phyloP scores from a whole-genome alignment of 2,329 filamentous ascomycete species.

The Apiospora kogelbergensis region DNA sequence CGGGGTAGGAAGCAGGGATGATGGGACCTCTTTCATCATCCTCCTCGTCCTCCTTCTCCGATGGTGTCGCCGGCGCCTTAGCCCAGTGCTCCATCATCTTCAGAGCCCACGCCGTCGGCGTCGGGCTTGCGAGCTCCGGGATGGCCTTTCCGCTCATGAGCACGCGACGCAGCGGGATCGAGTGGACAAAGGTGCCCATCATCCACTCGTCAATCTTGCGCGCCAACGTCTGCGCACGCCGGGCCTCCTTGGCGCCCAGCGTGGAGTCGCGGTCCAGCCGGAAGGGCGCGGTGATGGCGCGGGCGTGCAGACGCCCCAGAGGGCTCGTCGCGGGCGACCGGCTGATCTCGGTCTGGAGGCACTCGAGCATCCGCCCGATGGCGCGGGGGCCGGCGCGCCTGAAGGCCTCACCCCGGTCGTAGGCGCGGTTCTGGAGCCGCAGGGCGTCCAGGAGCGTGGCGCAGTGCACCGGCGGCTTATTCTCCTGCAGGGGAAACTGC shows the following conservation, averaged over 20 bases:
- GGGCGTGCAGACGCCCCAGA: background rate
- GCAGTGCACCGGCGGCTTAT: background rate
- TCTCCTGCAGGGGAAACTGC: background rate
- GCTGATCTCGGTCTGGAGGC: background rate
- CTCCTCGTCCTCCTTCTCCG: background rate
- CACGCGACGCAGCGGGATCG: slow-evolving; percentile 1
- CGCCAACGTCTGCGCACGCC: background rate
- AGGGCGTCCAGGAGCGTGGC: background rate
- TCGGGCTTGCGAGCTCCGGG: background rate
- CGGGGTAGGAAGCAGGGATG: background rate
- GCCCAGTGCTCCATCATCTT: background rate
- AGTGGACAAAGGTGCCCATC: slow-evolving; percentile 7
- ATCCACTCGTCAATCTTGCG: slow-evolving; percentile 6
- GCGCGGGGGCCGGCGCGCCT: background rate
- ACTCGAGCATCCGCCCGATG: background rate
- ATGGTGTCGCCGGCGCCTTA: background rate
- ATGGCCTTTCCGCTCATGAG: slow-evolving; percentile 5
- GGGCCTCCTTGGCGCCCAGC: background rate
- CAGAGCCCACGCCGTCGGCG: background rate
- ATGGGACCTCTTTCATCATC: background rate
- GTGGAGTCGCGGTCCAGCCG: background rate
- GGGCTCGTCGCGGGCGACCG: background rate
- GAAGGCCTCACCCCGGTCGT: background rate
- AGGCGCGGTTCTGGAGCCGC: background rate
- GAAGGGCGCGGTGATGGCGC: background rate